Conservation (phyloP, 129 eudicot species). For the Arctium minus region DNA sequence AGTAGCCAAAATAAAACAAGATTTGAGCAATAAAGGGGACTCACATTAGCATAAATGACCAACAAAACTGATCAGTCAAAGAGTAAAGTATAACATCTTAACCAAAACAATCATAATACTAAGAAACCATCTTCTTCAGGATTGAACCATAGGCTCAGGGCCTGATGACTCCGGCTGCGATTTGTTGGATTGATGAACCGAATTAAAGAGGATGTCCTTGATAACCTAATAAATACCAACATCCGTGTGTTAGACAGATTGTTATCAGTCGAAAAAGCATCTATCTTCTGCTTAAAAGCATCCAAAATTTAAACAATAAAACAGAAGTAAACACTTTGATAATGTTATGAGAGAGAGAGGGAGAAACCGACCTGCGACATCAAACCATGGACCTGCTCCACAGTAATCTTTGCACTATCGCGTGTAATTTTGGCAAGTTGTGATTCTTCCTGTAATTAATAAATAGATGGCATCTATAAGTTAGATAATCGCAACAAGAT, state of each 20-base stretch:
- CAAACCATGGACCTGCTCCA: slow-evolving; percentile 96
- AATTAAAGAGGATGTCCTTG: slow-evolving; percentile 88
- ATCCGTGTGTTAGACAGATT: not conserved
- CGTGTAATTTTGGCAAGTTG: slow-evolving; percentile 85
- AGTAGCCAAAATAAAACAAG: not conserved
- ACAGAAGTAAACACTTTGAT: not conserved
- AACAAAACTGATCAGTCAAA: slow-evolving; percentile 23
- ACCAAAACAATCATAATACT: slow-evolving; percentile 12
- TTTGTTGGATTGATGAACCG: slow-evolving; percentile 61
- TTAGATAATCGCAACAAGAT: not conserved
- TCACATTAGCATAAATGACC: slow-evolving; percentile 7
- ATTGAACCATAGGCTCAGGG: slow-evolving; percentile 96
- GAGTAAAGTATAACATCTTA: not conserved
- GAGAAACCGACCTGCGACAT: slow-evolving; percentile 79
- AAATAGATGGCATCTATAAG: slow-evolving; percentile 16
- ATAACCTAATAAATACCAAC: slow-evolving; percentile 50
- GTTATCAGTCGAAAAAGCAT: not conserved
- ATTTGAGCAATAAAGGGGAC: not conserved
- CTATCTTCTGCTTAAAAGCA: not conserved
- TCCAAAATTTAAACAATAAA: not conserved
- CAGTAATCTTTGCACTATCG: slow-evolving; percentile 97
- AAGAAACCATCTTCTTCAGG: slow-evolving; percentile 42
- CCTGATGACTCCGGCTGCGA: slow-evolving; percentile 62
- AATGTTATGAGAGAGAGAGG: not conserved
- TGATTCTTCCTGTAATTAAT: slow-evolving; percentile 78